A percentile compares a stretch with the other conserved stretches of the same genome.
Evolutionary conservation across 2,329 filamentous ascomycete species (phyloP).

Genomic region (Alternaria dauci): DNA sequence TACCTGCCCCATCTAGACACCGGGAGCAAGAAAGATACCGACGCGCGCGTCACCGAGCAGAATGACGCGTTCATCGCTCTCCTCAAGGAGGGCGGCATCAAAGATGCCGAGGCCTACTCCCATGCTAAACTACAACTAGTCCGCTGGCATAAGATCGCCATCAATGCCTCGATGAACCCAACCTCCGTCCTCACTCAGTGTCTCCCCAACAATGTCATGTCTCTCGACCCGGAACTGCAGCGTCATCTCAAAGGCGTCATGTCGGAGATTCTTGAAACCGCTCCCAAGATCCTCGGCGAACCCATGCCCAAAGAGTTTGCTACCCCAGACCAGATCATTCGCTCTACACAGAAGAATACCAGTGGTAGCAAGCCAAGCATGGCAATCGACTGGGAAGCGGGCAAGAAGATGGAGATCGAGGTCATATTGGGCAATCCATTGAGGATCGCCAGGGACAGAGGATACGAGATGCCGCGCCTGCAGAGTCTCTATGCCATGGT

Average conservation of each 20-base stretch:
- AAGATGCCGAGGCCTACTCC: conserved; percentile 70
- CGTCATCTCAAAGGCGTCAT: conserved; percentile 71
- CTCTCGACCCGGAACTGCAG: conserved; percentile 68
- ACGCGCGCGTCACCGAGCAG: conserved; percentile 50
- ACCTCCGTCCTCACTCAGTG: conserved; percentile 73
- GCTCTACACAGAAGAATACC: conserved; percentile 69
- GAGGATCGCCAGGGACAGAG: conserved; percentile 67
- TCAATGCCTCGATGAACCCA: conserved; percentile 79
- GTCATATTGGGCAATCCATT: conserved; percentile 77
- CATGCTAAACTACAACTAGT: conserved; percentile 74
- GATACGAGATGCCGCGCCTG: conserved; percentile 71
- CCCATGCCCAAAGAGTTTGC: conserved; percentile 68
- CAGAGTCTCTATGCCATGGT: conserved; percentile 73
- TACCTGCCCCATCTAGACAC: conserved; percentile 63
- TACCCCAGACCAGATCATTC: conserved; percentile 68
- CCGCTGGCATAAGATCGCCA: conserved; percentile 79
- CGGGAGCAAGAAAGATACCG: conserved; percentile 32
- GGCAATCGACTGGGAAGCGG: conserved; percentile 74
- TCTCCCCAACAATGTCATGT: conserved; percentile 71
- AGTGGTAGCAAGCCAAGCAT: conserved; percentile 69
- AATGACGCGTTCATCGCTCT: conserved; percentile 63
- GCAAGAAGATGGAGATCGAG: conserved; percentile 73
- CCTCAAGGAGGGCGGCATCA: conserved; percentile 68
- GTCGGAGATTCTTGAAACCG: conserved; percentile 72
- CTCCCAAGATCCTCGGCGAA: conserved; percentile 69